These are phyloP conservation scores for Aspergillus persii DNA, from an alignment of 2,329 filamentous ascomycete species.

Conservation along the genomic window DNA sequence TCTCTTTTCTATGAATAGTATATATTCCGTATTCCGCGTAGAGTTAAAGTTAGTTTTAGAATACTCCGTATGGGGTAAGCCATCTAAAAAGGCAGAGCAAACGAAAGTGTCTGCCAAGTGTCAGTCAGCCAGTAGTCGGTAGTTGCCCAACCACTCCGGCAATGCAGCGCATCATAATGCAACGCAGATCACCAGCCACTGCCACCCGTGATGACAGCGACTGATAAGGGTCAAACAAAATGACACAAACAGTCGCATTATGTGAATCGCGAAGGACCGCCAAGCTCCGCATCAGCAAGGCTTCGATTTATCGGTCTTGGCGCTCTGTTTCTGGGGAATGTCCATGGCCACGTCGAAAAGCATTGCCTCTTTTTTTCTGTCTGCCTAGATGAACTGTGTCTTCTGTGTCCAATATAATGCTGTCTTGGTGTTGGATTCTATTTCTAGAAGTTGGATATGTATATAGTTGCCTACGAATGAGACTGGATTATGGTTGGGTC, in stretches of 20 bases:
- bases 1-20: not conserved
- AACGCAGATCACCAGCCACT: not conserved
- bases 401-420: no score
- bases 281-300: not conserved
- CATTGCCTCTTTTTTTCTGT: not conserved
- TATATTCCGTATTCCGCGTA: not conserved
- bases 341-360: no score
- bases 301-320: not conserved
- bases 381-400: no score
- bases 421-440: no score
- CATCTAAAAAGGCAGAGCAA: not conserved
- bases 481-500: no score
- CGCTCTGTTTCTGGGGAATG: not conserved
- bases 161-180: not conserved
- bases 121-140: no score
- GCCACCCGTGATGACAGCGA: no score
- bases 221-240: no score
- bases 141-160: not conserved
- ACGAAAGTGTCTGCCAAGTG: not conserved
- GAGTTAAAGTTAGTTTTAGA: not conserved
- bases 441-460: no score
- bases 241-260: not conserved
- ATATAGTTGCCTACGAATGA: no score
- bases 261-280: not conserved
- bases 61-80: not conserved